Base-by-base conservation (phyloP, 192 early-diverging fungal species). In the Backusella tuberculispora region DNA sequence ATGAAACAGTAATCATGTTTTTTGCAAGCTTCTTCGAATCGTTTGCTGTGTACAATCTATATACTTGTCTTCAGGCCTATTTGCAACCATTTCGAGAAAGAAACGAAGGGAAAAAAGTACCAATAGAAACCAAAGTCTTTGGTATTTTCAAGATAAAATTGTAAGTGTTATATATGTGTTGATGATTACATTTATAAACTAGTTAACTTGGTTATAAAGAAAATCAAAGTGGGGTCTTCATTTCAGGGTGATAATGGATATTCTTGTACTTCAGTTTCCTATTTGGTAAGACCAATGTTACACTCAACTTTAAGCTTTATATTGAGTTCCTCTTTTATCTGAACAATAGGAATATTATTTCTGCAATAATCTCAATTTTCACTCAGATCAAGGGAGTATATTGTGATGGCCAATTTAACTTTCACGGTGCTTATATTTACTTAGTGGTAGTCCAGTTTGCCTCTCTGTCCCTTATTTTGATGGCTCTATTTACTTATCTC, bases 181-280 rank as follows among this genome's bases (percentile, higher is more conserved):
- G 2, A 40, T 50, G 0, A 37, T n/a, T 65, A 46, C 4, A 71
- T 24, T 26, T 19, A 8, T 38, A 26, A 38, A n/a, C 5, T 44
- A 13, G 21, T 44, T 63, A 4, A 26, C 43, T 48, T 72, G 5
- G 9, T 37, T 26, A 43, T 41, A 64, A 56, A 81, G 80, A 38
- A 46, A 74, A 72, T 82, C 81, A 6, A 82, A 82, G 44, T 82
- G 81, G 81, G 81, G 81, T 44, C 69, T 82, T 38, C 81, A 82
- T 71, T 82, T 72, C 44, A 65, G 77, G n/a, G 74, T 75, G 4
- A 78, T 82, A 13, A 82, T 68, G 10, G 74, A 82, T 26, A 73
- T 82, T 37, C 53, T 75, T 9, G 81, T 82, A 19, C 72, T 76
- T 40, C 81, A 82, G 56, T 82, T 73, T 29, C 81, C 81, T 14